Evolutionary conservation across 2,329 filamentous ascomycete species (phyloP).

Genomic region (Calonectria hongkongensis): DNA sequence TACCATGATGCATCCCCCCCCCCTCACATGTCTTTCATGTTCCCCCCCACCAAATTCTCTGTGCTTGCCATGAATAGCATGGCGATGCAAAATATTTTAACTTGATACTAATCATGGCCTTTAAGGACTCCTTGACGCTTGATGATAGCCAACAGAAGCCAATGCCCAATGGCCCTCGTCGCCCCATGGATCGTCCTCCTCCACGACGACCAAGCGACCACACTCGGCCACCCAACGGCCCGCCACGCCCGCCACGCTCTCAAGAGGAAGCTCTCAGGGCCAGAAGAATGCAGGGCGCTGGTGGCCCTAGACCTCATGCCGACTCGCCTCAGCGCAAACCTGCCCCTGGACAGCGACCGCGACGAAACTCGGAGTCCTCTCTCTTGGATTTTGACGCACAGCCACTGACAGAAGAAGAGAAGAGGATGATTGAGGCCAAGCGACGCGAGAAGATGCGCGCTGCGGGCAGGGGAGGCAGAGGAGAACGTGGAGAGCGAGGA

Average conservation of each 20-base stretch:
- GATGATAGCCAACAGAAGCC: constrained; percentile 72
- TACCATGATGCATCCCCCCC: too few species aligned
- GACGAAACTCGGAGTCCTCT: constrained; percentile 88
- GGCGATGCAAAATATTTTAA: neutral
- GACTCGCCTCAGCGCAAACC: constrained; percentile 63
- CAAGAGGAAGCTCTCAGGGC: constrained; percentile 78
- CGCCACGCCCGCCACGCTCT: constrained; percentile 77
- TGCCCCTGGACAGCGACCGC: constrained; percentile 69
- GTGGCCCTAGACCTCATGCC: constrained; percentile 57
- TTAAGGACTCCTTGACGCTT: constrained; percentile 82
- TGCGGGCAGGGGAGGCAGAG: constrained; percentile 60
- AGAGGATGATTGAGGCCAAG: constrained; percentile 61
- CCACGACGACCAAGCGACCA: constrained; percentile 63
- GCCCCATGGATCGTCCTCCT: constrained; percentile 56
- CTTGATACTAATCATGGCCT: constrained; percentile 39
- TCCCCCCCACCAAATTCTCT: neutral
- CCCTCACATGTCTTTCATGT: neutral
- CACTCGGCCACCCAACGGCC: constrained; percentile 63
- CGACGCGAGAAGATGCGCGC: constrained; percentile 54
- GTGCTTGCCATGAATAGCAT: neutral
- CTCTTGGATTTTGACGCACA: constrained; percentile 75
- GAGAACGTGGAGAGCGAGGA: constrained; percentile 43
- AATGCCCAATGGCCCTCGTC: constrained; percentile 62
- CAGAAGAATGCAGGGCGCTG: constrained; percentile 63
- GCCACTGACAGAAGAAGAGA: constrained; percentile 74